phyloP scores from a whole-genome alignment of 345 rosid genomes.

The Populus nigra region DNA sequence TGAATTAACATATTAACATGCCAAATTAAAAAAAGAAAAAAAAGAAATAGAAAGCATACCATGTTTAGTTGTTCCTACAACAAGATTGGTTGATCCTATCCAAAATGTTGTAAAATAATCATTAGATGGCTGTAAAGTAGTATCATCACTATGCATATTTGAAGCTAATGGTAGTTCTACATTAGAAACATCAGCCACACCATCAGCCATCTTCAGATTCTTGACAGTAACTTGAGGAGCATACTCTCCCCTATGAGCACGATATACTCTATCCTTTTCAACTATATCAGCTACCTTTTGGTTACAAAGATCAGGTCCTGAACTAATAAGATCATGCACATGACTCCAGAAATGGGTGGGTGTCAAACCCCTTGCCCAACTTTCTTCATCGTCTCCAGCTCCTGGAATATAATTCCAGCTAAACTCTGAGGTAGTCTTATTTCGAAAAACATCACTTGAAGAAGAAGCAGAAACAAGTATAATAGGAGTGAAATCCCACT shows the following conservation, averaged over 20 bases:
- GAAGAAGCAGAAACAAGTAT: slow-evolving; percentile 81
- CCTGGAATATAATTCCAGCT: slow-evolving; percentile 96
- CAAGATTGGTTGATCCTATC: slow-evolving; percentile 73
- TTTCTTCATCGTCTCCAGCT: slow-evolving; percentile 98
- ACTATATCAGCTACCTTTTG: slow-evolving; percentile 85
- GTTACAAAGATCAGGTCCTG: slow-evolving; percentile 74
- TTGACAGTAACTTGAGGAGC: slow-evolving; percentile 64
- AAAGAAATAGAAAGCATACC: slow-evolving; percentile 33
- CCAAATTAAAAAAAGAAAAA: too few relatives aligned
- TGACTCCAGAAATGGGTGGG: slow-evolving; percentile 78
- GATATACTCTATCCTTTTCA: slow-evolving; percentile 75
- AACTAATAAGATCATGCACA: slow-evolving; percentile 59
- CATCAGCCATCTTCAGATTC: slow-evolving; percentile 25
- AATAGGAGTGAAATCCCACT: slow-evolving; percentile 89
- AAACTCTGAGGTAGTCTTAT: slow-evolving; percentile 57
- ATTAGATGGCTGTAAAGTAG: slow-evolving; percentile 22
- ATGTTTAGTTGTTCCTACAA: slow-evolving; percentile 48
- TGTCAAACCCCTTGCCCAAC: slow-evolving; percentile 90
- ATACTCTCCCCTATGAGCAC: slow-evolving; percentile 65
- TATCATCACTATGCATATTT: slow-evolving; percentile 20
- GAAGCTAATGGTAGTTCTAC: slow-evolving; percentile 19
- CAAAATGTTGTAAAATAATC: slow-evolving; percentile 44
- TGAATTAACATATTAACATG: too few relatives aligned
- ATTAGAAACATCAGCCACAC: slow-evolving; percentile 11
- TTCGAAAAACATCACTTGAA: slow-evolving; percentile 40